phyloP scores from a whole-genome alignment of 495 filamentous ascomycete genomes.

The Choiromyces venosus region DNA sequence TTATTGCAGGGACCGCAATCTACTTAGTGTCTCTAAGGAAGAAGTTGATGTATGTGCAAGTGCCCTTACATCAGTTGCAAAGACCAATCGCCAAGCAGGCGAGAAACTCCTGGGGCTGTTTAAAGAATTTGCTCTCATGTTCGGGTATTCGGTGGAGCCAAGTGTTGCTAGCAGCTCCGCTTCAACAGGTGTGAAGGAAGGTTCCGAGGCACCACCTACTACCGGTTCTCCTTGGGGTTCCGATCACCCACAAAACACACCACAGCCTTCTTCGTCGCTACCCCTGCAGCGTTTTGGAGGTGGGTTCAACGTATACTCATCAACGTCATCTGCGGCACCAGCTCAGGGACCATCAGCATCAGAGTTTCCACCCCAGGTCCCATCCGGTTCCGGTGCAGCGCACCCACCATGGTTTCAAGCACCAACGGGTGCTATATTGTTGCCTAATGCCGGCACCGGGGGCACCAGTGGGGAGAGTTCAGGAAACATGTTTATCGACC shows the following conservation, averaged over 20 bases:
- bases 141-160: conserved; percentile 35
- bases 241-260: neutral
- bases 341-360: neutral
- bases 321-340: neutral
- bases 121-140: conserved; percentile 38
- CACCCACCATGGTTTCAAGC: neutral
- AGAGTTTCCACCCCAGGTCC: neutral
- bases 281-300: neutral
- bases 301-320: neutral
- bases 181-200: neutral
- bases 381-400: neutral
- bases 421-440: neutral
- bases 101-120: conserved; percentile 36
- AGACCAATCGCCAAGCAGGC: conserved; percentile 23
- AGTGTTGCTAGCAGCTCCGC: neutral
- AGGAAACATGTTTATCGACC: conserved; percentile 22
- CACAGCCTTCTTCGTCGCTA: neutral
- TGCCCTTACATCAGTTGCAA: conserved; percentile 32
- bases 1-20: conserved; percentile 31
- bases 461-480: neutral
- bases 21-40: conserved; percentile 29
- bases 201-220: neutral
- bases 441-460: neutral
- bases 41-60: conserved; percentile 37
- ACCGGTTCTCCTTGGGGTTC: neutral